Percentiles rank a stretch among this genome's conserved stretches.
Evolutionary conservation across 2,329 filamentous ascomycete genomes (phyloP).

Genomic region (Amylocarpus encephaloides): DNA sequence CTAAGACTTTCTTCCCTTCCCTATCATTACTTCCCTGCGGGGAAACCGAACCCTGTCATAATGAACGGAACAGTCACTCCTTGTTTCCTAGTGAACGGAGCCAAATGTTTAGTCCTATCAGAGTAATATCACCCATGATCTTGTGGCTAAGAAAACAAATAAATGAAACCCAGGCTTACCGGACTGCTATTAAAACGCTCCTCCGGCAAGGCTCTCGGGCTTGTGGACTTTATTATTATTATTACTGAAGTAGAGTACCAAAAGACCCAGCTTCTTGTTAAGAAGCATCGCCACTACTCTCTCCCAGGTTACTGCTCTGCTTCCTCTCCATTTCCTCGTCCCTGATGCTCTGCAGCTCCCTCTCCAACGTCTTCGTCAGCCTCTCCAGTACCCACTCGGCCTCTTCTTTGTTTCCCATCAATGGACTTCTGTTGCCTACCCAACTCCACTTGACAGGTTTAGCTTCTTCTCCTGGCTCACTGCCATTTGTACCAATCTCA

Average conservation of each 20-base stretch:
- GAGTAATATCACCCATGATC: too few species aligned
- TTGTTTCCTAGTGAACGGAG: too few species aligned
- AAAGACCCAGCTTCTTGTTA: too few species aligned
- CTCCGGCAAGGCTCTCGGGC: too few species aligned
- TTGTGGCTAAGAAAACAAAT: too few species aligned
- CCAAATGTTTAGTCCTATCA: too few species aligned
- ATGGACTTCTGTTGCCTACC: conserved; percentile 61
- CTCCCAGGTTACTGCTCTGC: neutral
- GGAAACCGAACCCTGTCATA: too few species aligned
- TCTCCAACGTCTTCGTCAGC: conserved; percentile 49
- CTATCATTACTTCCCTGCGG: neutral
- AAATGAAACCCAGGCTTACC: too few species aligned
- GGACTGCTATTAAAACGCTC: too few species aligned
- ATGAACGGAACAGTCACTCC: too few species aligned
- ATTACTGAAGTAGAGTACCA: too few species aligned
- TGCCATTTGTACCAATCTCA: neutral
- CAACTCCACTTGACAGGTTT: conserved; percentile 57
- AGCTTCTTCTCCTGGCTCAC: conserved; percentile 22
- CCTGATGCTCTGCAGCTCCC: conserved; percentile 21
- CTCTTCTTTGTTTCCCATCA: conserved; percentile 64
- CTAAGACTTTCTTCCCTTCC: neutral
- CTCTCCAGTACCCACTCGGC: conserved; percentile 67
- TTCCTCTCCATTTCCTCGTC: conserved; percentile 19
- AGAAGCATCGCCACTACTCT: neutral
- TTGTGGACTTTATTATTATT: too few species aligned